These are phyloP conservation scores for Penicillium antarcticum DNA, from an alignment of 495 filamentous ascomycete genomes.

Conservation along the genomic window DNA sequence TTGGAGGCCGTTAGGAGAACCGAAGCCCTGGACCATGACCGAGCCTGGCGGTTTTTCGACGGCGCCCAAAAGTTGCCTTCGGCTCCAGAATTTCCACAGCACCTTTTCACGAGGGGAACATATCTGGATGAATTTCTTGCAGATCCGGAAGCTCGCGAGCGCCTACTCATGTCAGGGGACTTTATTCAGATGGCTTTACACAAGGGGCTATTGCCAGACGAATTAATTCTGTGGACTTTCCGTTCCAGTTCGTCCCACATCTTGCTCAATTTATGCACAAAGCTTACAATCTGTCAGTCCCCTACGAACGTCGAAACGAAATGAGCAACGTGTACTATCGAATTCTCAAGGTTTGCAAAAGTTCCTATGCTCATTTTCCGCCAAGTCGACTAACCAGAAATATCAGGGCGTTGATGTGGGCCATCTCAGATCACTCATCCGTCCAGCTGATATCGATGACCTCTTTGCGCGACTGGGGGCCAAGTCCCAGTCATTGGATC, in stretches of 20 bases:
- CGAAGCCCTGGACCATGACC: constrained; percentile 59
- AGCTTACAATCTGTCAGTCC: constrained; percentile 37
- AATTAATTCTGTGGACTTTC: constrained; percentile 72
- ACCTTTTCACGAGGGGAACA: constrained; percentile 22
- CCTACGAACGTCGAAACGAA: constrained; percentile 55
- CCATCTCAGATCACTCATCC: constrained; percentile 26
- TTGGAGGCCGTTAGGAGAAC: constrained; percentile 71
- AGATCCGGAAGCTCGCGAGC: constrained; percentile 51
- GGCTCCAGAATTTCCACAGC: constrained; percentile 32
- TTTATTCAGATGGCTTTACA: constrained; percentile 43
- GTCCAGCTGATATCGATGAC: constrained; percentile 27
- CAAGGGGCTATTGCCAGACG: constrained; percentile 59
- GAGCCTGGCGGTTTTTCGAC: constrained; percentile 67
- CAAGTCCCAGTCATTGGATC: constrained; percentile 24
- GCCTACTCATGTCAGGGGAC: constrained; percentile 67
- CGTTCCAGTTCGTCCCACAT: constrained; percentile 47
- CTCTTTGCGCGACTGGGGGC: constrained; percentile 35
- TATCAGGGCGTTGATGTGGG: constrained; percentile 17
- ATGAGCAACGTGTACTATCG: constrained; percentile 64
- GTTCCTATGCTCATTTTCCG: neutral
- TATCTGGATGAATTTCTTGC: constrained; percentile 19
- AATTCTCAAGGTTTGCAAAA: constrained; percentile 40
- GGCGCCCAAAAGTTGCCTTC: constrained; percentile 26
- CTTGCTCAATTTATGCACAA: neutral
- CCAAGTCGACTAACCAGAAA: neutral